Percentiles rank a stretch among this genome's conserved stretches.
These are phyloP conservation scores for Phaffia australis DNA, from an alignment of 768 basidiomycete genomes.

Conservation along the genomic window DNA sequence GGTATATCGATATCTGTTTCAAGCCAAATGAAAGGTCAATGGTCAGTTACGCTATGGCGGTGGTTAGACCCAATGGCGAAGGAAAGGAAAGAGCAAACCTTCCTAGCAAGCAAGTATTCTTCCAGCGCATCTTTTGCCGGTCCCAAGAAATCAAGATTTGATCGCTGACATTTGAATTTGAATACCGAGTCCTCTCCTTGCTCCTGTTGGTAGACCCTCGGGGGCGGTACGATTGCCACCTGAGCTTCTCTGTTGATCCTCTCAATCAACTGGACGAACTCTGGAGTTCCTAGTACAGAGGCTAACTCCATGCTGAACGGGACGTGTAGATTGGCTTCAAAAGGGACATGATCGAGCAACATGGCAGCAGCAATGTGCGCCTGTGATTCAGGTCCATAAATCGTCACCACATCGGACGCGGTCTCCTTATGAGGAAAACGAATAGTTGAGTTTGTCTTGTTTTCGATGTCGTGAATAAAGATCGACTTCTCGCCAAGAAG, in stretches of 20 bases:
- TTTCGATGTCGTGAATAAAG: slow-evolving; percentile 93
- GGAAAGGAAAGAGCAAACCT: slow-evolving; percentile 47
- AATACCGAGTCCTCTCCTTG: slow-evolving; percentile 69
- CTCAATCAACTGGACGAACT: slow-evolving; percentile 76
- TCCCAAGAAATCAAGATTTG: slow-evolving; percentile 83
- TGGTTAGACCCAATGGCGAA: slow-evolving; percentile 52
- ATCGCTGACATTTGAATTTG: slow-evolving; percentile 90
- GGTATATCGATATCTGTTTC: slow-evolving; percentile 14
- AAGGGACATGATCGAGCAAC: slow-evolving; percentile 54
- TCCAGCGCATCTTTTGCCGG: slow-evolving; percentile 87
- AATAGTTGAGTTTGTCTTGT: slow-evolving; percentile 86
- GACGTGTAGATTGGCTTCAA: slow-evolving; percentile 87
- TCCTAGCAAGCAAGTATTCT: slow-evolving; percentile 74
- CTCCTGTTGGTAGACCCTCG: slow-evolving; percentile 47
- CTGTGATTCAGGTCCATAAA: slow-evolving; percentile 93
- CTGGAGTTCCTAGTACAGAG: slow-evolving; percentile 60
- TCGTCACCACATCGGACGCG: slow-evolving; percentile 88
- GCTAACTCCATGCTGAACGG: slow-evolving; percentile 72
- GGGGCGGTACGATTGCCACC: slow-evolving; percentile 73
- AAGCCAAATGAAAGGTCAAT: neutral
- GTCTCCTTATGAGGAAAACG: slow-evolving; percentile 82
- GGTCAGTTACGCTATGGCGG: slow-evolving; percentile 43
- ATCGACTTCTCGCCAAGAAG: slow-evolving; percentile 91
- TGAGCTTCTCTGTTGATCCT: slow-evolving; percentile 88
- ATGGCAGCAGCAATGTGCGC: slow-evolving; percentile 93